These are phyloP conservation scores for Cadophora gregata DNA, from an alignment of 2,329 filamentous ascomycete species.

Conservation along the genomic window DNA sequence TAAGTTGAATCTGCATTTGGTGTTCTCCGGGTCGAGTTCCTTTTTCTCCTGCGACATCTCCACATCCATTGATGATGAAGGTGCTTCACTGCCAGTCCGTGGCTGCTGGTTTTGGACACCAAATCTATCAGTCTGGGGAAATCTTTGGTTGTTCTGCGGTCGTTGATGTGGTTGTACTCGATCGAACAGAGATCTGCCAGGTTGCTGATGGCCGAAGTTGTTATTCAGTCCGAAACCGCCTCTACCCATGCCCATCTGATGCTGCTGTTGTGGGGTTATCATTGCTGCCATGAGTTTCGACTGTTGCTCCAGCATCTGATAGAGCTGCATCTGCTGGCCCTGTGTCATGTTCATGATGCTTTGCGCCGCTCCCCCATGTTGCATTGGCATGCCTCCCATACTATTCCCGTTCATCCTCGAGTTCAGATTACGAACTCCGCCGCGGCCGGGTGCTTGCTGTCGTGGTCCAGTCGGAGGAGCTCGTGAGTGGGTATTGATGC, in stretches of 20 bases:
- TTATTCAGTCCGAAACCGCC: slow-evolving; percentile 55
- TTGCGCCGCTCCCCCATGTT: slow-evolving; percentile 49
- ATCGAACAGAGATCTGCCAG: slow-evolving; percentile 73
- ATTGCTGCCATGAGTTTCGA: slow-evolving; percentile 84
- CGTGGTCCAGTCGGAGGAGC: slow-evolving; percentile 75
- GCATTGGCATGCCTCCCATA: slow-evolving; percentile 50
- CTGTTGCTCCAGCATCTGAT: slow-evolving; percentile 84
- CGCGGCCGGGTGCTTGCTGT: slow-evolving; percentile 48
- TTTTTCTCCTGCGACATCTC: slow-evolving; percentile 65
- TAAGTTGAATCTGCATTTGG: slow-evolving; percentile 87
- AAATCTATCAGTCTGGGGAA: slow-evolving; percentile 28
- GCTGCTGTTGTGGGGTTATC: slow-evolving; percentile 56
- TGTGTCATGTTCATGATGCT: slow-evolving; percentile 61
- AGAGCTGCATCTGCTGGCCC: slow-evolving; percentile 75
- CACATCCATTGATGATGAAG: slow-evolving; percentile 57
- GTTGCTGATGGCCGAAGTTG: slow-evolving; percentile 49
- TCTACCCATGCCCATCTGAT: slow-evolving; percentile 52
- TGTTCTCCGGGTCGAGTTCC: slow-evolving; percentile 61
- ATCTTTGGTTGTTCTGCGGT: slow-evolving; percentile 31
- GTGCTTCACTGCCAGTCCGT: slow-evolving; percentile 22
- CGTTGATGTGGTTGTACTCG: slow-evolving; percentile 60
- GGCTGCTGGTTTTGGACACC: slow-evolving; percentile 32
- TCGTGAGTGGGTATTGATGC: slow-evolving; percentile 80
- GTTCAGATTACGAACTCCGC: slow-evolving; percentile 48
- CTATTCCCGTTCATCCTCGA: slow-evolving; percentile 53